Base-by-base conservation (phyloP, 768 basidiomycete species). In the Agaricus subrufescens region DNA sequence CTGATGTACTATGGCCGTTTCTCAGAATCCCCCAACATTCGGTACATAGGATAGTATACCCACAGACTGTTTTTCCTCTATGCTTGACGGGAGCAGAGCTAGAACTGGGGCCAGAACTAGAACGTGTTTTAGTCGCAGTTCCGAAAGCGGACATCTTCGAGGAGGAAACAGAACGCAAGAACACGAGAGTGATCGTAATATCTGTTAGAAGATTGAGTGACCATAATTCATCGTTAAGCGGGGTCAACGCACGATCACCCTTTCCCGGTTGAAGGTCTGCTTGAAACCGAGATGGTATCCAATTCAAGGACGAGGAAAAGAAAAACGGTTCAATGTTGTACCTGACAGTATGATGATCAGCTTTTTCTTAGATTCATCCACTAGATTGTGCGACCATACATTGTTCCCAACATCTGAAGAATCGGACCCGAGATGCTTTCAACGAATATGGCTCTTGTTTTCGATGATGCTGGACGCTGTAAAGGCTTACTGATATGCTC, bases 251-350 rank as follows among this genome's bases (percentile, higher is more conserved):
- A 84, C 81, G 82, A 65, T 84, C 83, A 59, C 80, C 75, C 46
- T 69, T 26, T 25, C 66, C 65, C 4, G 63, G 62, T 1, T 61
- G 37, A 1, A 75, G 52, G 52, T 74, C 77, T 60, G 84, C 84
- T 60, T 83, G 79, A 52, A 80, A 86, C 52, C 83, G 76, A 6
- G 82, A 81, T 4, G 84, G 84, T 61, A 86, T 86, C 82, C 82
- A 83, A 56, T 80, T 82, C 2, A 82, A 59, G n/a, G 80, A 81
- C 0, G 83, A 84, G 4, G 82, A 81, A 60, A 81, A 85, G 67
- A 83, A 85, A 64, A 84, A 84, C 0, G 84, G 84, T 61, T 85
- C 83, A 44, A 85, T 76, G 27, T 73, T 70, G 54, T 77, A 82
- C 63, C 82, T 78, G 34, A 19, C 30, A 25, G 27, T 30, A 39